phyloP scores from a whole-genome alignment of 345 rosid species.

The Gossypium turneri region DNA sequence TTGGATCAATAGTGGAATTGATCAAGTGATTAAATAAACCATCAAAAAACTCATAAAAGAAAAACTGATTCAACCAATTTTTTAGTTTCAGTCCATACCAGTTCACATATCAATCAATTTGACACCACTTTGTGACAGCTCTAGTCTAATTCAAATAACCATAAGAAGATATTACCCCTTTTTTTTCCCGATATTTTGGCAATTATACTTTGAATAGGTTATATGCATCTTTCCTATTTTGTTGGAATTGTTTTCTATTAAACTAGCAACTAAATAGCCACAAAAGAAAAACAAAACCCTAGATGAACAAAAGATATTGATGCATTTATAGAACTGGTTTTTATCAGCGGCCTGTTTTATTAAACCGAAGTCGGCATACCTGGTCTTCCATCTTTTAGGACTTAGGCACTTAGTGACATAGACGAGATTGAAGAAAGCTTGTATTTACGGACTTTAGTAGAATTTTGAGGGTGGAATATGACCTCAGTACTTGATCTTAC shows the following conservation, averaged over 20 bases:
- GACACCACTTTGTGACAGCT: too few relatives aligned
- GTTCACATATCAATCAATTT: too few relatives aligned
- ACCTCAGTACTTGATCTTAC: conserved; percentile 83
- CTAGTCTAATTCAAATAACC: too few relatives aligned
- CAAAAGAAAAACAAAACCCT: neutral
- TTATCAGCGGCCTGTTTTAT: neutral
- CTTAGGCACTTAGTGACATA: conserved; percentile 63
- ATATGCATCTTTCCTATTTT: neutral
- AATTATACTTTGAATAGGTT: neutral
- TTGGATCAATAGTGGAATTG: too few relatives aligned
- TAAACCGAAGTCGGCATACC: neutral
- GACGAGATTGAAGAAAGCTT: conserved; percentile 70
- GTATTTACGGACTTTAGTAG: conserved; percentile 57
- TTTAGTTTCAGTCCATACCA: too few relatives aligned
- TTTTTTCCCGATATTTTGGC: neutral
- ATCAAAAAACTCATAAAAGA: too few relatives aligned
- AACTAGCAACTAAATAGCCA: neutral
- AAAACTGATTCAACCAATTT: too few relatives aligned
- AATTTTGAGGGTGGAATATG: conserved; percentile 57
- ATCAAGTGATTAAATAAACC: too few relatives aligned
- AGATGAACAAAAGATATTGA: neutral
- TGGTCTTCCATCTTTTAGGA: neutral
- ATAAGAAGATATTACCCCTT: neutral
- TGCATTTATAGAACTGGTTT: neutral
- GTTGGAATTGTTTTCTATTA: neutral